Conservation (phyloP, 1,284 basidiomycete genomes). For the Leccinum pachyderme region DNA sequence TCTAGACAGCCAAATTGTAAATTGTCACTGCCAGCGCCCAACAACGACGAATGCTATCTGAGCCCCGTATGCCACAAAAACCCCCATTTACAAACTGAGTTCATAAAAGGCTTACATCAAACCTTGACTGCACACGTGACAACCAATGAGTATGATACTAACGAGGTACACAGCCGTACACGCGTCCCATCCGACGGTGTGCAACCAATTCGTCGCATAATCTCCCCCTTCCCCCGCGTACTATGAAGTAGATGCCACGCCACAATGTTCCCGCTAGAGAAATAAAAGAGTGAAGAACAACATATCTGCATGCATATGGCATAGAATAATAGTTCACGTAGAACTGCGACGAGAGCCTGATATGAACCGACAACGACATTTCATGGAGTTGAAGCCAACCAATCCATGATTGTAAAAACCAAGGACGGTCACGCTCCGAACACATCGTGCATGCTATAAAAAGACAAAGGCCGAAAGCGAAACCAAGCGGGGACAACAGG, state of each 20-base stretch:
- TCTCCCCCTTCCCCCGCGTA: background rate
- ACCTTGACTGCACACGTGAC: too few relatives aligned
- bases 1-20: too few relatives aligned
- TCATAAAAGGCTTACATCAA: background rate
- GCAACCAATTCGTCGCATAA: background rate
- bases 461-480: conserved; percentile 18
- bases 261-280: background rate
- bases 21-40: too few relatives aligned
- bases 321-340: background rate
- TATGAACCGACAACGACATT: conserved; percentile 12
- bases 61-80: too few relatives aligned
- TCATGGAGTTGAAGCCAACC: conserved; percentile 5
- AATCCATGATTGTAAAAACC: conserved; percentile 4
- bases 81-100: background rate
- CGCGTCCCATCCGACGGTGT: background rate
- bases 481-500: conserved; percentile 19
- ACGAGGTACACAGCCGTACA: background rate
- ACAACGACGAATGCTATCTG: too few relatives aligned
- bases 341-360: background rate
- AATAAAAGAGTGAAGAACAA: background rate
- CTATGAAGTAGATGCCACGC: too few relatives aligned
- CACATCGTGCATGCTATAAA: conserved; percentile 12
- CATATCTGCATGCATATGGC: background rate
- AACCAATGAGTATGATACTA: too few relatives aligned
- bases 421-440: conserved; percentile 13